Base-by-base conservation (phyloP, 768 basidiomycete species). In the Russula foetens region DNA sequence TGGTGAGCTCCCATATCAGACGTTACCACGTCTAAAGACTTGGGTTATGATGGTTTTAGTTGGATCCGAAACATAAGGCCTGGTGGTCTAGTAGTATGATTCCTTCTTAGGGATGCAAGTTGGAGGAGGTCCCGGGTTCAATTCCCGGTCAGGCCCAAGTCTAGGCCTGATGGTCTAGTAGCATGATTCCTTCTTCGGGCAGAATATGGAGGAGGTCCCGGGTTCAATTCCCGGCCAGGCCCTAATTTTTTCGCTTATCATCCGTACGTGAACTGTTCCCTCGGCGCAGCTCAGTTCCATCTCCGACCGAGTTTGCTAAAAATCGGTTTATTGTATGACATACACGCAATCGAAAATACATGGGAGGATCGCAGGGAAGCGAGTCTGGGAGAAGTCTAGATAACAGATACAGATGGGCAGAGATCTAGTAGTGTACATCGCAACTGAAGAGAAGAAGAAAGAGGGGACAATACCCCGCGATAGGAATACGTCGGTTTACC, bases 91-190 rank as follows among this genome's bases (percentile, higher is more conserved):
- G 60, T 62, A 58, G 60, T 62, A 62, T 62, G 60, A 62, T 62
- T 62, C 60, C 60, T 62, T 62, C 60, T 62, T 62, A 62, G 60
- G 60, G 60, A 53, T 62, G 60, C 60, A 62, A 62, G 60, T 58
- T 85, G 81, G 84, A 85, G 85, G 85, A 87, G 86, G 86, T 86
- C 84, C 84, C 81, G 84, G 85, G 86, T 87, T 88, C 85, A 86
- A 87, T 86, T 86, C 85, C 84, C 84, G 81, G 84, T 80, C 78
- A 84, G 84, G 85, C 83, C 84, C 79, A 39, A 23, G 9, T 62
- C 47, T 53, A 58, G 60, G 60, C 60, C 56, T 62, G 56, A 62
- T 62, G 60, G 60, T 62, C 60, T 62, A 62, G 60, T 62, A 14
- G 60, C 60, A 62, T 62, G 60, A 62, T 62, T 62, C 60, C 60